Evolutionary conservation across 805 yeast species (phyloP).

Genomic region (Candida orba): DNA sequence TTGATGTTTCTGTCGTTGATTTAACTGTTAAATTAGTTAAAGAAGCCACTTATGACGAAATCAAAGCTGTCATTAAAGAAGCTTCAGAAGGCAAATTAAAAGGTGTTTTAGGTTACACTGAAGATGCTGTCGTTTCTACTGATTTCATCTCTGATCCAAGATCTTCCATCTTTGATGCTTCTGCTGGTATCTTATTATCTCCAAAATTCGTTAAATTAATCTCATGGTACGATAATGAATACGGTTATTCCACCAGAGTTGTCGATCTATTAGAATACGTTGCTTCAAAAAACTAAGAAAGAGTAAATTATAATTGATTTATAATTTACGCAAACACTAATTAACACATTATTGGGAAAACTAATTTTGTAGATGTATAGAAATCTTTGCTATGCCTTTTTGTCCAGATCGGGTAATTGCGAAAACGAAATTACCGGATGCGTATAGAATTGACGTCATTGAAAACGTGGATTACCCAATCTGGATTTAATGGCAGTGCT

Average conservation of each 20-base stretch:
- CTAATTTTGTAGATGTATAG: too few species aligned
- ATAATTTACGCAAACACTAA: neutral
- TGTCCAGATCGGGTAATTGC: too few species aligned
- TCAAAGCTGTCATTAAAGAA: conserved; percentile 50
- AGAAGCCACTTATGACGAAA: conserved; percentile 56
- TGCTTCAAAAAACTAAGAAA: conserved; percentile 26
- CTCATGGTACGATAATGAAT: conserved; percentile 72
- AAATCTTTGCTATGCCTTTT: too few species aligned
- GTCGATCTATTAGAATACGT: conserved; percentile 63
- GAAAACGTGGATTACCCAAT: too few species aligned
- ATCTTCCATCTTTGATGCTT: conserved; percentile 62
- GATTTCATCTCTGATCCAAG: conserved; percentile 57
- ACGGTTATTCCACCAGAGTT: conserved; percentile 71
- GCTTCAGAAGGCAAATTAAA: conserved; percentile 54
- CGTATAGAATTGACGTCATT: neutral
- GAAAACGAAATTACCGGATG: too few species aligned
- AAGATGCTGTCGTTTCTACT: conserved; percentile 63
- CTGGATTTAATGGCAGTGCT: too few species aligned
- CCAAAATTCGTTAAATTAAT: conserved; percentile 65
- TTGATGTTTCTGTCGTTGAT: conserved; percentile 67
- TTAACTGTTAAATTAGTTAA: conserved; percentile 57
- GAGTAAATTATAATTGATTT: conserved; percentile 1
- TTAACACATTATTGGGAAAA: too few species aligned
- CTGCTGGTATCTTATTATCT: conserved; percentile 64
- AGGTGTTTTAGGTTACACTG: conserved; percentile 64